Percentiles rank a stretch among this genome's conserved stretches.
phyloP scores from a whole-genome alignment of 2,329 filamentous ascomycete species.

The Fusarium sp. region DNA sequence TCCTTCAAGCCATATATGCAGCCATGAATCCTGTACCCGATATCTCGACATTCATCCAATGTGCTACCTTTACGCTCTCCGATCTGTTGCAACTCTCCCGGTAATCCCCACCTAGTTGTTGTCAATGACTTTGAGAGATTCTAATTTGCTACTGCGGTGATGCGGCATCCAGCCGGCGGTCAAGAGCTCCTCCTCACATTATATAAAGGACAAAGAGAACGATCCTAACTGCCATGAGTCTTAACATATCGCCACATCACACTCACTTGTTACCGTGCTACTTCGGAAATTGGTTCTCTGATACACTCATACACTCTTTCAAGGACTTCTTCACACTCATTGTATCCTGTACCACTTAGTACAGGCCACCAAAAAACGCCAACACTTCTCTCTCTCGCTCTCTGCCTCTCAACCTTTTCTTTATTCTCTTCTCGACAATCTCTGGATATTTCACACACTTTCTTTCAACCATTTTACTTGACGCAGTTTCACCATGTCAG shows the following conservation, averaged over 20 bases:
- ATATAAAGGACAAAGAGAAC: conserved; percentile 3
- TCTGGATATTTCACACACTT: neutral
- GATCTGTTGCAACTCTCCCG: conserved; percentile 18
- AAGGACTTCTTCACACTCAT: conserved; percentile 27
- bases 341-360: conserved; percentile 34
- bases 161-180: neutral
- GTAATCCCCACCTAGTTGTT: conserved; percentile 1
- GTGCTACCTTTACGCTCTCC: neutral
- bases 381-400: conserved; percentile 13
- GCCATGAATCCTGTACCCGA: neutral
- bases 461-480: neutral
- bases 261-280: conserved; percentile 23
- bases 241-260: conserved; percentile 15
- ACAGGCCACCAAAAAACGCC: conserved; percentile 22
- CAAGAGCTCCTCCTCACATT: neutral
- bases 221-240: conserved; percentile 1
- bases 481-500: conserved; percentile 29
- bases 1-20: conserved; percentile 8
- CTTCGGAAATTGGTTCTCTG: conserved; percentile 27
- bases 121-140: neutral
- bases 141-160: neutral
- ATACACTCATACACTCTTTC: conserved; percentile 24
- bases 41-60: conserved; percentile 4
- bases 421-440: neutral
- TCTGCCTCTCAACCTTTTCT: neutral